phyloP scores from a whole-genome alignment of 352 stramenopile species.

The Pythium volutum region DNA sequence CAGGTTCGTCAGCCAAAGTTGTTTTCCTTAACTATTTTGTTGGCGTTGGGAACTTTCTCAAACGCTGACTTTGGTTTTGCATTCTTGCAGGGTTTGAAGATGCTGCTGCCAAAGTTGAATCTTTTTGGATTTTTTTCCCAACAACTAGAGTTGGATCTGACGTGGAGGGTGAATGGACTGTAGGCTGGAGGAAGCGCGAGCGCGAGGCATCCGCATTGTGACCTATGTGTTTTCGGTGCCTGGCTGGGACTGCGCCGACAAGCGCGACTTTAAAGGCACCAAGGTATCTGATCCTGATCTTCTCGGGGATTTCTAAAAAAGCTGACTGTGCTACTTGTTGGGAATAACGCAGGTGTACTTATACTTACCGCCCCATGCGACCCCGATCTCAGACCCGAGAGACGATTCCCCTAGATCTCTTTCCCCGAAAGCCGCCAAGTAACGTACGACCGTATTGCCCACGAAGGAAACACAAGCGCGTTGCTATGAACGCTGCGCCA shows the following conservation, averaged over 20 bases:
- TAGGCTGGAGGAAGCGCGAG: constrained; percentile 68
- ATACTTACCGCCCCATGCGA: constrained; percentile 28
- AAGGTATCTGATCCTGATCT: constrained; percentile 52
- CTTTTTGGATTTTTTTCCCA: background rate
- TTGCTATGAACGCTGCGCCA: too few species aligned
- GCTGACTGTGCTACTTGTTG: background rate
- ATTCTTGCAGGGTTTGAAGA: constrained; percentile 51
- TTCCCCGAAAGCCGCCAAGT: too few species aligned
- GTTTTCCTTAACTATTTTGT: background rate
- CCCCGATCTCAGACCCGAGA: background rate
- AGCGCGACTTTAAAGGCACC: constrained; percentile 79
- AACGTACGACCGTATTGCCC: too few species aligned
- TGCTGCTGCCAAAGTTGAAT: constrained; percentile 66
- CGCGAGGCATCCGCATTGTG: constrained; percentile 60
- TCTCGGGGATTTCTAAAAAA: background rate
- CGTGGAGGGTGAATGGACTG: background rate
- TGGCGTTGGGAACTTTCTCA: background rate
- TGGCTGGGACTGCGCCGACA: constrained; percentile 51
- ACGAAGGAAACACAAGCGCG: too few species aligned
- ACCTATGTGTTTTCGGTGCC: constrained; percentile 85
- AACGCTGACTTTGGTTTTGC: background rate
- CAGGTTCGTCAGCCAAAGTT: constrained; percentile 30
- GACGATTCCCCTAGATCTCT: too few species aligned
- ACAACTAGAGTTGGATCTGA: background rate
- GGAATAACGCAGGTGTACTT: constrained; percentile 47